Percentiles rank a stretch among this genome's conserved stretches.
These are phyloP conservation scores for Phytopythium mirpurense DNA, from an alignment of 352 stramenopile species.

Conservation along the genomic window DNA sequence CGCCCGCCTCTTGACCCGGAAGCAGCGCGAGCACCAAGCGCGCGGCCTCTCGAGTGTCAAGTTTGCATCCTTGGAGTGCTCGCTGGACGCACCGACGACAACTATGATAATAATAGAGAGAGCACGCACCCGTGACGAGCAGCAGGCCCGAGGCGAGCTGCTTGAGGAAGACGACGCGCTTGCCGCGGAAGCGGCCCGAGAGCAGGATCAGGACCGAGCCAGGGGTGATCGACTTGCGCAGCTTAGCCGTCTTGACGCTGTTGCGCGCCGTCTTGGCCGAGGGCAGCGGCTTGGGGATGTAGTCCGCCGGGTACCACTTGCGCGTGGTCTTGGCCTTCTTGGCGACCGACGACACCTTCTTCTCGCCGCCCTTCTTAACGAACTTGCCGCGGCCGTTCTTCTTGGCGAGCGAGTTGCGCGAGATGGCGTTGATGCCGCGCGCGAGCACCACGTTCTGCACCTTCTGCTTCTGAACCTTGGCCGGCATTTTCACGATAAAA, in stretches of 20 bases:
- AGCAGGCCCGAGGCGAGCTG: constrained; percentile 95
- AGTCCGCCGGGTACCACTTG: constrained; percentile 76
- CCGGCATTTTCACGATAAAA: constrained; percentile 29
- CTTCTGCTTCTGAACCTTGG: constrained; percentile 62
- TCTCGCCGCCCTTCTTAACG: constrained; percentile 51
- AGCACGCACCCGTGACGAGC: constrained; percentile 90
- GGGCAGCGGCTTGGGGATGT: constrained; percentile 53
- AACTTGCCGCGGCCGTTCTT: constrained; percentile 59
- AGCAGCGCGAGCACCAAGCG: background rate
- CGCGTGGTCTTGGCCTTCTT: constrained; percentile 39
- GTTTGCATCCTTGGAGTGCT: constrained; percentile 69
- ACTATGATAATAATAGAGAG: background rate
- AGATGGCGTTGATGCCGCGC: constrained; percentile 77
- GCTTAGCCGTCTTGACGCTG: constrained; percentile 88
- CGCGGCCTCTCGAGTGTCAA: constrained; percentile 50
- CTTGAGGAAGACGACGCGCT: constrained; percentile 98
- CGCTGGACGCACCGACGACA: background rate
- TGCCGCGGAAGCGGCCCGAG: constrained; percentile 95
- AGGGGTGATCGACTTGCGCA: constrained; percentile 94
- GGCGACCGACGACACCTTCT: constrained; percentile 51
- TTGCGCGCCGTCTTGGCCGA: constrained; percentile 69
- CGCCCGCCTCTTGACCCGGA: background rate
- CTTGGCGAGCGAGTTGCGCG: constrained; percentile 51
- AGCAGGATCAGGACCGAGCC: constrained; percentile 98
- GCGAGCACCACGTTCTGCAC: constrained; percentile 71